A percentile compares a stretch with the other conserved stretches of the same genome.
phyloP scores from a whole-genome alignment of 805 yeast species.

The Barnettozyma vustinii region DNA sequence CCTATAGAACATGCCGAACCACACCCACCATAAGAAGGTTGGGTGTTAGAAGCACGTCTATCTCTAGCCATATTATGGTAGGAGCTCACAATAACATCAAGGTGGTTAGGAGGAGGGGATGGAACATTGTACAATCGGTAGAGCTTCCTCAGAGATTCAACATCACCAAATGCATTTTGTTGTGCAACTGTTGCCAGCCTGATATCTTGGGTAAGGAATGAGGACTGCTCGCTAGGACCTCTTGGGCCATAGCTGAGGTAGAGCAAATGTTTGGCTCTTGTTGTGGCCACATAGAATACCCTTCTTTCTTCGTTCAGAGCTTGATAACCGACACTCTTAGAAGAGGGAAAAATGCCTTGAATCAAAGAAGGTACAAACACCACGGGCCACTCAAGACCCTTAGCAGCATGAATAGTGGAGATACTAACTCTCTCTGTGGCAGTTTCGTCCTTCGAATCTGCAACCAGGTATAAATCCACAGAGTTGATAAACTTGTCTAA shows the following conservation, averaged over 20 bases:
- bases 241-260: slow-evolving; percentile 30
- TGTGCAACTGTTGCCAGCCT: background rate
- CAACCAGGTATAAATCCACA: slow-evolving; percentile 29
- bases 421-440: slow-evolving; percentile 39
- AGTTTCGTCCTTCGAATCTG: slow-evolving; percentile 19
- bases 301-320: slow-evolving; percentile 72
- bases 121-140: slow-evolving; percentile 4
- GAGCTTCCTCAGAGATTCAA: slow-evolving; percentile 1
- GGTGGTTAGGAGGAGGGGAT: slow-evolving; percentile 9
- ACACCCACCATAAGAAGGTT: background rate
- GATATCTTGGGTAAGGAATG: slow-evolving; percentile 13
- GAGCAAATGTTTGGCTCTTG: slow-evolving; percentile 66
- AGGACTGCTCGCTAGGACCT: slow-evolving; percentile 2
- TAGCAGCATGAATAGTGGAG: slow-evolving; percentile 87
- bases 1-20: background rate
- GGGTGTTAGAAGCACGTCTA: slow-evolving; percentile 10
- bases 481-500: slow-evolving; percentile 32
- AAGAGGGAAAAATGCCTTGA: slow-evolving; percentile 63
- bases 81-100: slow-evolving; percentile 5
- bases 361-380: slow-evolving; percentile 75
- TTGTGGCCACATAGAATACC: slow-evolving; percentile 81
- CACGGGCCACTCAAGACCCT: slow-evolving; percentile 94
- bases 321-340: slow-evolving; percentile 23
- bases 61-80: background rate
- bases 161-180: slow-evolving; percentile 4